Evolutionary conservation across 169 alveolate genomes (phyloP).

Genomic region (Miamiensis avidus): DNA sequence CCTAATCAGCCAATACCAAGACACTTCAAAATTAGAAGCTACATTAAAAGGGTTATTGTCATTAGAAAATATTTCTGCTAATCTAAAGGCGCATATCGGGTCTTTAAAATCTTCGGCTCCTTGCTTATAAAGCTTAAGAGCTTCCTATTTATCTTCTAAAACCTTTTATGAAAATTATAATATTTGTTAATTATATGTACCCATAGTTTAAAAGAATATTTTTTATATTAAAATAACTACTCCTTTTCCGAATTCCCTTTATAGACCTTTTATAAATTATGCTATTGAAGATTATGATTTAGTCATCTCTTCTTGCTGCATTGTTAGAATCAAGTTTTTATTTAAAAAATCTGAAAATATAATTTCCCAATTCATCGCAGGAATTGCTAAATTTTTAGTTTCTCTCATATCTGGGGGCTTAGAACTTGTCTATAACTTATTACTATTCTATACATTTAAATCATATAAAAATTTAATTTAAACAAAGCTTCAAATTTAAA

Average conservation of each 20-base stretch:
- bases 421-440: no score
- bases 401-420: background rate
- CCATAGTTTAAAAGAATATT: background rate
- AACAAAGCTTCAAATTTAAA: no score
- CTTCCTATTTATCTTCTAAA: background rate
- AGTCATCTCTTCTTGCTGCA: no score
- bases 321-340: no score
- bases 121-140: background rate
- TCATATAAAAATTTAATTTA: no score
- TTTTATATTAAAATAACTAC: no score
- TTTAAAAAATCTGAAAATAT: background rate
- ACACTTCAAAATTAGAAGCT: background rate
- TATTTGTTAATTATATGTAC: no score
- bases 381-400: background rate
- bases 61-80: background rate
- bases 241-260: background rate
- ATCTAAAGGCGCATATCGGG: background rate
- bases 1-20: background rate
- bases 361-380: background rate
- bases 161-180: no score
- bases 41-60: background rate
- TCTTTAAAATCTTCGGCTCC: background rate
- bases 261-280: background rate
- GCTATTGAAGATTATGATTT: background rate
- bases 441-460: no score